Evolutionary conservation across 1,284 basidiomycete species (phyloP), one percentile per base, ranked within the genome.

Genomic region (Cystobasidium pallidum): DNA sequence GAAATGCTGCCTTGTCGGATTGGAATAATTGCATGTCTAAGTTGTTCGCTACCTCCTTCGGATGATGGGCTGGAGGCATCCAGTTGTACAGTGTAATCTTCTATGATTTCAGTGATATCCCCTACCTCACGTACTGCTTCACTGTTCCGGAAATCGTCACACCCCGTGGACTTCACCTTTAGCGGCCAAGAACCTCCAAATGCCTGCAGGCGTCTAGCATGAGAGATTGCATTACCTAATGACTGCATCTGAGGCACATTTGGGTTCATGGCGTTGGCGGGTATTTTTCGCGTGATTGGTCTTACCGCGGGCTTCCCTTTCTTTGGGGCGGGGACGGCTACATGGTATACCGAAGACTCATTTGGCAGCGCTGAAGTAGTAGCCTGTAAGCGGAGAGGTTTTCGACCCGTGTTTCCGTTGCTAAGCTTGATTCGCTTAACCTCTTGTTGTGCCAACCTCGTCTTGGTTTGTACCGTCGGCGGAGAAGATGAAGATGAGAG

Each of bases 141-240:
- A 3, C 32, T n/a, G 7, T 21, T 21, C 10, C 24, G 26, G 7
- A 66, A 30, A 28, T 47, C 34, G 34, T 34, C 24, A 3, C 19
- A 6, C 15, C 30, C 45, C 11, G 39, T 39, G 7, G 3, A 10
- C 34, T 51, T 47, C 24, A 43, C 28, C 30, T 51, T 47, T 10
- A 64, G 47, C 24, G 62, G 62, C 62, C 62, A 64, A 30, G 62
- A 64, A 32, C 62, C 62, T 7, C 62, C 62, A 21, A 64, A 64
- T 21, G 19, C n/a, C 10, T 64, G 62, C 8, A 64, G 21, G 34
- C 47, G 43, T 28, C 47, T 64, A 3, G 62, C 62, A 4, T 64
- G 17, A 32, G 62, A 64, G 3, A 64, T 32, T 10, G 36, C 62
- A 11, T 51, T 64, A 26, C 45, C 47, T 26, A 43, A 45, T 4